These are phyloP conservation scores for Glomus cerebriforme DNA, from an alignment of 192 early-diverging fungal genomes.

Conservation along the genomic window DNA sequence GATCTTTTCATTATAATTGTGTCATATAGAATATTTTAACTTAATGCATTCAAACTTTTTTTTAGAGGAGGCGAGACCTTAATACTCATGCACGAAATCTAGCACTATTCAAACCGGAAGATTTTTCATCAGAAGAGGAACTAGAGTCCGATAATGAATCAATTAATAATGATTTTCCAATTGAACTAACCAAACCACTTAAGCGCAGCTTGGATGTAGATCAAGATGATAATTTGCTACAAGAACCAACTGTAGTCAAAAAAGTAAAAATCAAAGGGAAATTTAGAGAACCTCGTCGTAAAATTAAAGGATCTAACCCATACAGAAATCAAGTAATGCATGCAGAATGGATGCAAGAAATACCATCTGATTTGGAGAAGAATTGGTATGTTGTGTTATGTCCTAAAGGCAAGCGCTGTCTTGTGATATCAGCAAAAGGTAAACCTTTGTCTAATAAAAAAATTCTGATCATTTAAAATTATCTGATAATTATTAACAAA, in stretches of 20 bases:
- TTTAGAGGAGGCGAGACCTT: conserved; percentile 46
- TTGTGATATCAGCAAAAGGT: conserved; percentile 56
- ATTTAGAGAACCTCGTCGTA: conserved; percentile 36
- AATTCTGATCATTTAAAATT: conserved; percentile 33
- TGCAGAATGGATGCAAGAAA: conserved; percentile 52
- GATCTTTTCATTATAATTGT: background rate
- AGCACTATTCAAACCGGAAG: conserved; percentile 41
- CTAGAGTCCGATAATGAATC: conserved; percentile 31
- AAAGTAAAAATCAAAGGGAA: conserved; percentile 16
- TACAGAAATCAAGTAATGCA: conserved; percentile 62
- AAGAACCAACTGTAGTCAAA: conserved; percentile 14
- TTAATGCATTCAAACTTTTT: conserved; percentile 3
- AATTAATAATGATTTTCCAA: conserved; percentile 18
- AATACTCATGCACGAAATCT: conserved; percentile 48
- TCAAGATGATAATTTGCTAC: conserved; percentile 24
- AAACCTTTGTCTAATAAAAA: conserved; percentile 22
- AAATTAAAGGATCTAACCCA: conserved; percentile 38
- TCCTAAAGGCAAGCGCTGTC: conserved; percentile 58
- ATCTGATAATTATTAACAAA: background rate
- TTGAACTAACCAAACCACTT: conserved; percentile 30
- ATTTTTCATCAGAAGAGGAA: conserved; percentile 36
- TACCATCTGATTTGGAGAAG: conserved; percentile 51
- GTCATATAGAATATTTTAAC: background rate
- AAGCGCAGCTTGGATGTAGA: conserved; percentile 29
- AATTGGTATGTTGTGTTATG: conserved; percentile 56